phyloP scores from a whole-genome alignment of 2,329 filamentous ascomycete species.

The Helotiales sp. region DNA sequence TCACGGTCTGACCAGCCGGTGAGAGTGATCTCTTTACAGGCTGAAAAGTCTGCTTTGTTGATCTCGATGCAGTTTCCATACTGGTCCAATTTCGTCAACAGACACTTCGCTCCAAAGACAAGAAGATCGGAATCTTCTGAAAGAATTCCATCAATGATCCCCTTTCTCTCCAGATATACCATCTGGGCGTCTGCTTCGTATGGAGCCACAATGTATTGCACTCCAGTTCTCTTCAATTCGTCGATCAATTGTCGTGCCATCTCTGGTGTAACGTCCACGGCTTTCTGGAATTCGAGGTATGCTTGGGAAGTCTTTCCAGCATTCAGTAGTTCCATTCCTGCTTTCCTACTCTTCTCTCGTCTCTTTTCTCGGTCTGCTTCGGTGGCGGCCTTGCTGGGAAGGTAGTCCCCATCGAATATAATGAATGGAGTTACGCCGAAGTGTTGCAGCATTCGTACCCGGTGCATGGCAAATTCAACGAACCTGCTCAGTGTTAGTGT shows the following conservation, averaged over 20 bases:
- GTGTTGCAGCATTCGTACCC: slow-evolving; percentile 91
- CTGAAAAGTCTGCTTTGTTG: slow-evolving; percentile 84
- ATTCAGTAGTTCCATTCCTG: slow-evolving; percentile 78
- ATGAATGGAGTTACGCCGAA: slow-evolving; percentile 94
- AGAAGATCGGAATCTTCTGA: slow-evolving; percentile 96
- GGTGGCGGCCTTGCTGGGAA: slow-evolving; percentile 90
- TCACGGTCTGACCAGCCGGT: slow-evolving; percentile 91
- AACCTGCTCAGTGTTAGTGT: slow-evolving; percentile 59
- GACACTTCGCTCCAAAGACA: slow-evolving; percentile 88
- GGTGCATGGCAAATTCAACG: slow-evolving; percentile 87
- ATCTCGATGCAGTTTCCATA: slow-evolving; percentile 94
- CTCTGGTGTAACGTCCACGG: slow-evolving; percentile 91
- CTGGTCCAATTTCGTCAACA: slow-evolving; percentile 93
- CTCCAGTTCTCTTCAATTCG: slow-evolving; percentile 77
- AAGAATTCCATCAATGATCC: slow-evolving; percentile 83
- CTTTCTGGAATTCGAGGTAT: slow-evolving; percentile 87
- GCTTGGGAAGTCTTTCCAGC: slow-evolving; percentile 83
- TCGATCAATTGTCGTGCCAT: slow-evolving; percentile 95
- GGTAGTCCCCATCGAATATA: slow-evolving; percentile 93
- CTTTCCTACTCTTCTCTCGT: slow-evolving; percentile 75
- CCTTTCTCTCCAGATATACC: slow-evolving; percentile 87
- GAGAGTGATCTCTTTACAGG: slow-evolving; percentile 85
- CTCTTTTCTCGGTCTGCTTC: slow-evolving; percentile 77
- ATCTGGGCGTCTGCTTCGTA: slow-evolving; percentile 98
- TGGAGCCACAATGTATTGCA: slow-evolving; percentile 91